Conservation (phyloP, 768 basidiomycete genomes). For the Termitomyces sp. region DNA sequence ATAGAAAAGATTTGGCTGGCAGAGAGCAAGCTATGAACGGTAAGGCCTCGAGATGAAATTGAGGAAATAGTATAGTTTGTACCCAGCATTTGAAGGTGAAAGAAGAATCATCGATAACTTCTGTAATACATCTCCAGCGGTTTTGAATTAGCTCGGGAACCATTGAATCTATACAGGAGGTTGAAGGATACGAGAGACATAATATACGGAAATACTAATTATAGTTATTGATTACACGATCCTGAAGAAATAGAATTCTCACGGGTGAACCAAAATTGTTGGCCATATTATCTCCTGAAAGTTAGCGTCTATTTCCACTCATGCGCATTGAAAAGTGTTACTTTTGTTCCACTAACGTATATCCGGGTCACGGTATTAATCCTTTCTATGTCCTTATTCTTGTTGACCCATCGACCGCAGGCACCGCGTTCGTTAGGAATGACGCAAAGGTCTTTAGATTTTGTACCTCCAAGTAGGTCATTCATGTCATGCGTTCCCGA, state of each 20-base stretch:
- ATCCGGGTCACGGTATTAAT: slow-evolving; percentile 85
- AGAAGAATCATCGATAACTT: no score
- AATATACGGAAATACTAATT: no score
- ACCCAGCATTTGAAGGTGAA: no score
- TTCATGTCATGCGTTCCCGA: background rate
- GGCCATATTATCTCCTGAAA: background rate
- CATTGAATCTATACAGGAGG: no score
- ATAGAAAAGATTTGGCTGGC: background rate
- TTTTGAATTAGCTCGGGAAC: no score
- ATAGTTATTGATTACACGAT: background rate
- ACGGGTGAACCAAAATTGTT: slow-evolving; percentile 6
- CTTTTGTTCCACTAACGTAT: slow-evolving; percentile 95
- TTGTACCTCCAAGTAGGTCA: slow-evolving; percentile 88
- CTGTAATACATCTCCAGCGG: no score
- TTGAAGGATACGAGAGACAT: no score
- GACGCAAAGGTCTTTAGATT: slow-evolving; percentile 98
- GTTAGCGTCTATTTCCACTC: slow-evolving; percentile 7
- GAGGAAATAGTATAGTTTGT: no score
- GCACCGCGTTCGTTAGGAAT: slow-evolving; percentile 94
- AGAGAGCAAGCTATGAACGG: slow-evolving; percentile 4
- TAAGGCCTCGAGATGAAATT: no score
- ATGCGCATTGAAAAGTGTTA: slow-evolving; percentile 99
- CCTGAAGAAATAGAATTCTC: background rate
- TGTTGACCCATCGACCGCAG: slow-evolving; percentile 27
- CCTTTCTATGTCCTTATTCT: background rate